Evolutionary conservation across 2,329 filamentous ascomycete species (phyloP), one percentile per base, ranked within the genome.

Genomic region (Aspergillus ustus): DNA sequence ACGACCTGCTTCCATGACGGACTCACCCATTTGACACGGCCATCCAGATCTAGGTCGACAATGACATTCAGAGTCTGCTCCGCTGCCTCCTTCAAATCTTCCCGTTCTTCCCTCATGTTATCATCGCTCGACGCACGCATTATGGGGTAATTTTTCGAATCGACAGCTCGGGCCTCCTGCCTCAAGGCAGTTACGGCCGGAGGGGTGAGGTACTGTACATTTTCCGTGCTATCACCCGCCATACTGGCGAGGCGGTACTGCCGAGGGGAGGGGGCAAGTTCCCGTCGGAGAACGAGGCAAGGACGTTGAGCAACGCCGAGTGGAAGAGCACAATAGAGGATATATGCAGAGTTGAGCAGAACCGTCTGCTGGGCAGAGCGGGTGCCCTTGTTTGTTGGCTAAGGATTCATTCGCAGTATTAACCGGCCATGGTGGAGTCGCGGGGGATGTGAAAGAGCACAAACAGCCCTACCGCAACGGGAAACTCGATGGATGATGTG

Each of bases 21-120:
- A 75, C 94, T 98, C 70, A 96, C 93, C 92, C 95, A 99, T 78
- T 93, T 91, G 71, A 99, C 90, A 63, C 88, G 90, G 67, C 92
- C 92, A 73, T 97, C 91, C 59, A 98, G 85, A 72, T 93, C 92
- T 67, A 99, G 84, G 80, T 99, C 94, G 74, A 99, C 85, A 75
- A 99, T 97, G 66, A 96, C 91, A 78, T 98, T 99, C 75, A 97
- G 84, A 22, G 93, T 97, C 81, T 97, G 92, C 79, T 98, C 94
- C 54, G 94, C 95, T 45, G 94, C 95, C 81, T 97, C 92, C 73
- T 93, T 93, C 69, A 99, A 85, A 75, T 98, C 94, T 74, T 97
- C 91, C 65, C 93, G 87, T 81, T 98, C 93, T 73, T 96, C 92
- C 69, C 92, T 89, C 71, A 98, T 97, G 75, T 97, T 89, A 78